Conservation (phyloP, 2,329 filamentous ascomycete genomes). For the Exophiala oligosperma region DNA sequence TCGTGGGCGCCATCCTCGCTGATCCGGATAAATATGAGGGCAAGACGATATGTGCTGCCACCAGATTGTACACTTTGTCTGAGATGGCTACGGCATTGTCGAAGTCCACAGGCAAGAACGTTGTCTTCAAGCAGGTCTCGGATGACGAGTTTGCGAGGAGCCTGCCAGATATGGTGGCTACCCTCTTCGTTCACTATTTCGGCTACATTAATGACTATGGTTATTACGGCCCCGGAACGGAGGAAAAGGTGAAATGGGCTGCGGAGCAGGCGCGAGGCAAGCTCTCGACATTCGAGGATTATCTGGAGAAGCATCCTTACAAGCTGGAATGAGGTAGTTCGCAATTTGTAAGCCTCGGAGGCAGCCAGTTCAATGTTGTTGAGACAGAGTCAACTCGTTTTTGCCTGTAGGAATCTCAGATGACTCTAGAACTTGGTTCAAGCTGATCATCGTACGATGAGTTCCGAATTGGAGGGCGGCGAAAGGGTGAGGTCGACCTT, state of each 20-base stretch:
- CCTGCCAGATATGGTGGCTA: slow-evolving; percentile 16
- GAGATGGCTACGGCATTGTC: slow-evolving; percentile 37
- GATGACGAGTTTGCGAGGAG: slow-evolving; percentile 30
- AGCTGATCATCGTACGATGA: no score
- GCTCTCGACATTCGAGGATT: slow-evolving; percentile 40
- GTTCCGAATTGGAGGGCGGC: no score
- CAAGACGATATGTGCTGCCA: slow-evolving; percentile 34
- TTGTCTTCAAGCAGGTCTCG: slow-evolving; percentile 33
- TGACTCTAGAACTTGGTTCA: no score
- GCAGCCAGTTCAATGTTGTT: no score
- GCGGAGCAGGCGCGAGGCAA: slow-evolving; percentile 18
- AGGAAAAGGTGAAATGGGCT: slow-evolving; percentile 34
- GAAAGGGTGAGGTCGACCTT: no score
- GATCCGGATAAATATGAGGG: slow-evolving; percentile 34
- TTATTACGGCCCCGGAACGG: slow-evolving; percentile 38
- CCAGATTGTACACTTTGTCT: slow-evolving; percentile 33
- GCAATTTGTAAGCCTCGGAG: no score
- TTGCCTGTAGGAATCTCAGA: no score
- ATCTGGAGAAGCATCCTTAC: slow-evolving; percentile 25
- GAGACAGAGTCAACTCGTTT: no score
- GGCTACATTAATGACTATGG: slow-evolving; percentile 35
- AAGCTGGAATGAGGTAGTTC: no score
- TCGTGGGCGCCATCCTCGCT: slow-evolving; percentile 38
- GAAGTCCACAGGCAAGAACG: slow-evolving; percentile 39
- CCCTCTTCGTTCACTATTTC: slow-evolving; percentile 30